phyloP scores from a whole-genome alignment of 1,284 basidiomycete species.

The Amylostereum areolatum region DNA sequence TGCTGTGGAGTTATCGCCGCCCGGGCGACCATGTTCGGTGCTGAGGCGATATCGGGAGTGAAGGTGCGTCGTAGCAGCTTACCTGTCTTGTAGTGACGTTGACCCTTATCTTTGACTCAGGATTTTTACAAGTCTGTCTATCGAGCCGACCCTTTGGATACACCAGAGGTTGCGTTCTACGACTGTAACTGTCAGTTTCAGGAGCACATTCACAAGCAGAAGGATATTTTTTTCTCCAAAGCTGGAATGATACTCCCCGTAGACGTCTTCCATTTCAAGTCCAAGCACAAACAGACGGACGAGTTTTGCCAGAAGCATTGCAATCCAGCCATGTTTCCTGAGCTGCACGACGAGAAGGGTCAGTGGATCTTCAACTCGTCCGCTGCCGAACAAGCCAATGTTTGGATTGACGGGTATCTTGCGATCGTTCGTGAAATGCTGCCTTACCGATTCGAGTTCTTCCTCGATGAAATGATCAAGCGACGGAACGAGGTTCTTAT shows the following conservation, averaged over 20 bases:
- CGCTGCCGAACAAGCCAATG: slow-evolving; percentile 16
- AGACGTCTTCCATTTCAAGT: slow-evolving; percentile 27
- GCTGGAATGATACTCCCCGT: no score
- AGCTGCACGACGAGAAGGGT: slow-evolving; percentile 18
- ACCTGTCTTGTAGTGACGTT: background rate
- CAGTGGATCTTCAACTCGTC: slow-evolving; percentile 27
- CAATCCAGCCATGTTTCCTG: slow-evolving; percentile 22
- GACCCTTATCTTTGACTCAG: slow-evolving; percentile 5
- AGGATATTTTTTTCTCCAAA: background rate
- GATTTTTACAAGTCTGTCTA: slow-evolving; percentile 5
- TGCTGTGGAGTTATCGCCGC: slow-evolving; percentile 18
- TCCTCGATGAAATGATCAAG: no score
- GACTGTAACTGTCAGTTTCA: slow-evolving; percentile 9
- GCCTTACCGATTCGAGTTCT: slow-evolving; percentile 19
- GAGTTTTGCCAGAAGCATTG: slow-evolving; percentile 23
- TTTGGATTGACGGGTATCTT: slow-evolving; percentile 20
- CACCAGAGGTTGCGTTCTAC: slow-evolving; percentile 5
- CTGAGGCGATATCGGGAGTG: slow-evolving; percentile 13
- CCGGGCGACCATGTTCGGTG: no score
- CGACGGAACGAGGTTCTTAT: no score
- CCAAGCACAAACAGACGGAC: slow-evolving; percentile 26
- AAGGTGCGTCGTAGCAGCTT: slow-evolving; percentile 2
- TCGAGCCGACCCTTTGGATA: background rate
- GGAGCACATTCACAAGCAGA: background rate
- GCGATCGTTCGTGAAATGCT: slow-evolving; percentile 22